Conservation (phyloP, 257 asterid genomes). For the Pogostemon cablin region DNA sequence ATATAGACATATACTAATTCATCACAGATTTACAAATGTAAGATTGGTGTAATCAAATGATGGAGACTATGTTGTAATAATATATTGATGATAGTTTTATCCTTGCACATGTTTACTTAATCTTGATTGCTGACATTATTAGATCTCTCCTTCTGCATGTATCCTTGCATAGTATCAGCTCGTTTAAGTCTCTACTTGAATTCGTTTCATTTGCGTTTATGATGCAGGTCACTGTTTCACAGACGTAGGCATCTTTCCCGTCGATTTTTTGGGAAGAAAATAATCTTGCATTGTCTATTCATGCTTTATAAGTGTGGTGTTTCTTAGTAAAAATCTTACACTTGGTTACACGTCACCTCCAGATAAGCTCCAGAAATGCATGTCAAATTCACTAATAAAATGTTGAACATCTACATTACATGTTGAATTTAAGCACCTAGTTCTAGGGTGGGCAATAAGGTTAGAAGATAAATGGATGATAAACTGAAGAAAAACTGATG, state of each 20-base stretch:
- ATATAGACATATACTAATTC: conserved; percentile 1
- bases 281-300: too few relatives aligned
- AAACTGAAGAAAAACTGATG: conserved; percentile 3
- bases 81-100: conserved; percentile 19
- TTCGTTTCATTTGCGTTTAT: too few relatives aligned
- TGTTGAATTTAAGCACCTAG: conserved; percentile 27
- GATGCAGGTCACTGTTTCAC: too few relatives aligned
- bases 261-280: too few relatives aligned
- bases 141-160: too few relatives aligned
- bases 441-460: conserved; percentile 27
- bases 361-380: neutral
- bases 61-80: conserved; percentile 27
- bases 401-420: conserved; percentile 33
- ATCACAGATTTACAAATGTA: conserved; percentile 27
- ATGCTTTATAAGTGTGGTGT: neutral
- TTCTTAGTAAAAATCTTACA: neutral
- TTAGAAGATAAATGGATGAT: neutral
- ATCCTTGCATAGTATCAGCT: too few relatives aligned
- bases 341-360: neutral
- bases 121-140: too few relatives aligned
- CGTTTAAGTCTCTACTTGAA: too few relatives aligned
- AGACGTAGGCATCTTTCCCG: too few relatives aligned
- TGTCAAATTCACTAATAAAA: conserved; percentile 13
- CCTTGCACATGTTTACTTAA: too few relatives aligned
- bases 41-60: neutral